These are phyloP conservation scores for Prunus padus DNA, from an alignment of 306 rosid species.

Conservation along the genomic window DNA sequence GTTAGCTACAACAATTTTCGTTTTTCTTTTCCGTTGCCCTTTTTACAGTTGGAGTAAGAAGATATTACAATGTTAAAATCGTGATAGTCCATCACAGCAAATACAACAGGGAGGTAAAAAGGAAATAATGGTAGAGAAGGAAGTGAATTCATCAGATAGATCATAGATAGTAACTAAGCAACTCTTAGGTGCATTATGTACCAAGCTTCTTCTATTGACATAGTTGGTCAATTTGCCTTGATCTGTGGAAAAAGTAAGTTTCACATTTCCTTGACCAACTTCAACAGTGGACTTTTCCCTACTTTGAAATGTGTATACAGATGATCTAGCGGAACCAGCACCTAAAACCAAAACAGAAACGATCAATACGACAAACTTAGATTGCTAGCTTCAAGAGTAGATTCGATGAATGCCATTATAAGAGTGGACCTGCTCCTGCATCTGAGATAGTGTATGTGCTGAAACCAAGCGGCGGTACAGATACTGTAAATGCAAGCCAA, in stretches of 20 bases:
- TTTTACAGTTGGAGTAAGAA: not conserved
- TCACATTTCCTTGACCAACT: slow-evolving; percentile 52
- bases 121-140: not conserved
- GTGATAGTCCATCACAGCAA: not conserved
- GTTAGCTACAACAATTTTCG: slow-evolving; percentile 4
- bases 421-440: slow-evolving; percentile 36
- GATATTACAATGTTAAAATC: not conserved
- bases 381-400: slow-evolving; percentile 23
- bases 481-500: slow-evolving; percentile 52
- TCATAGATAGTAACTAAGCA: not conserved
- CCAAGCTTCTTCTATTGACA: slow-evolving; percentile 43
- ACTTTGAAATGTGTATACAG: slow-evolving; percentile 29
- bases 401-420: not conserved
- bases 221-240: slow-evolving; percentile 37
- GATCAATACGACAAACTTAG: slow-evolving; percentile 21
- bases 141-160: slow-evolving; percentile 3
- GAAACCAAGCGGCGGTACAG: slow-evolving; percentile 58
- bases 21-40: not conserved
- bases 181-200: slow-evolving; percentile 25
- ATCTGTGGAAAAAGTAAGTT: slow-evolving; percentile 40
- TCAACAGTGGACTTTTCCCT: slow-evolving; percentile 35
- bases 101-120: not conserved
- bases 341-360: slow-evolving; percentile 45
- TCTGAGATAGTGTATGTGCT: slow-evolving; percentile 44
- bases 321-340: slow-evolving; percentile 51